Evolutionary conservation across 495 filamentous ascomycete species (phyloP), one percentile per base, ranked within the genome.

Genomic region (Monascus purpureus): DNA sequence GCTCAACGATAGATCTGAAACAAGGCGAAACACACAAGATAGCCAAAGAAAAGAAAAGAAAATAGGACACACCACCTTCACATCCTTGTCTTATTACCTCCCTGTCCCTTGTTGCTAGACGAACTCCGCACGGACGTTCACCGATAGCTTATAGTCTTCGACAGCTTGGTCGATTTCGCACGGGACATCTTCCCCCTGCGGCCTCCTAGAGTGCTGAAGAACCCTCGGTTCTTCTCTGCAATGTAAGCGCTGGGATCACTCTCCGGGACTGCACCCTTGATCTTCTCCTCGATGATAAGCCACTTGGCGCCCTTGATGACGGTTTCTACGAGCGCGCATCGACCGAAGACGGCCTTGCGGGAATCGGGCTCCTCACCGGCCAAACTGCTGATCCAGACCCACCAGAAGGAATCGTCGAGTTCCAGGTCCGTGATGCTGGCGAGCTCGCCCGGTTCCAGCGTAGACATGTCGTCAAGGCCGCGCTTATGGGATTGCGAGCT

Each of bases 301-400:
- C 92, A 97, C 33, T 77, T 79, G 25, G 83, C 77, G 27, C 77
- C 72, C 17, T 67, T 65, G 35, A 96, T 88, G 6, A 71, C 53
- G 0, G 90, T 97, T 49, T 97, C 90, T 12, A 96, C 63, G 11
- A 97, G 65, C 13, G 90, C 84, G 48, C 92, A 96, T 39, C 92
- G 70, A 9, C 90, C 92, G 55, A 97, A 97, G 12, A 83, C 82
- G 3, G 86, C 77, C 53, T 97, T 97, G 35, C 90, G 73, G 18
- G 75, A 64, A 0, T 72, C 53, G 1, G 85, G 75, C 53, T 97
- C 90, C 44, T 97, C 90, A 5, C 73, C 79, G 2, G 87, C 88
- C 49, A 97, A 56, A 64, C 90, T 96, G 43, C 73, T 90, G 67
- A 96, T 95, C 90, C 90, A 97, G 15, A 96, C 90, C 90, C 90